Evolutionary conservation across 257 asterid genomes (phyloP), one percentile per base, ranked within the genome.

Genomic region (Cinchona pubescens): DNA sequence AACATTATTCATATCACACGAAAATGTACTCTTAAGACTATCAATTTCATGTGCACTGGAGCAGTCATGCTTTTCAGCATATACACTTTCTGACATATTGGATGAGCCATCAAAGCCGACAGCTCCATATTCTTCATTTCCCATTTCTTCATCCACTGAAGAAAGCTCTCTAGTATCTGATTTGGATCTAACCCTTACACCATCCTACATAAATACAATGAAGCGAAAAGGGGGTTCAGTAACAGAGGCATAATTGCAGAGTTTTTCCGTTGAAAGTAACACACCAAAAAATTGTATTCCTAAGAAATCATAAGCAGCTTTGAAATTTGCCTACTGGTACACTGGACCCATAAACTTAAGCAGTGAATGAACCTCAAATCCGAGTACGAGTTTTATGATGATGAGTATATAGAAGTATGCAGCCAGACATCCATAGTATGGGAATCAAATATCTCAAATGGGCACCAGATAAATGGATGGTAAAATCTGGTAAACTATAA

Each of bases 61-160:
- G 58, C 72, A 69, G 65, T 93, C 94, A 27, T 83, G 90, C 81
- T 87, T 95, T 77, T 91, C 99, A 35, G 94, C 88, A 68, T 84
- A 90, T 37, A 92, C 79, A 81, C 97, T 91, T 81, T 79, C 99
- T 1, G 99, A 95, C 61, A 96, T 86, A 82, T 87, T 88, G 71
- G 97, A 94, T 37, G 97, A 94, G 78, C 90, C 95, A 76, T 93
- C 97, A 68, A 86, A 82, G 67, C 93, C 96, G 61, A 85, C 79
- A 49, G 86, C 87, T 46, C 87, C 84, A 80, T 79, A 80, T 71
- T 88, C 98, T 81, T 89, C 97, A 30, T 77, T 87, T 79, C 83
- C 86, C 42, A 63, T 83, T 73, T 83, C 97, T 81, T 87, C 97
- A 69, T 90, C 97, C 58, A 87, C 85, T 23, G 94, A 85, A 68